These are phyloP conservation scores for Nannochloropsis oceanica DNA, from an alignment of 108 stramenopile species.

Conservation along the genomic window DNA sequence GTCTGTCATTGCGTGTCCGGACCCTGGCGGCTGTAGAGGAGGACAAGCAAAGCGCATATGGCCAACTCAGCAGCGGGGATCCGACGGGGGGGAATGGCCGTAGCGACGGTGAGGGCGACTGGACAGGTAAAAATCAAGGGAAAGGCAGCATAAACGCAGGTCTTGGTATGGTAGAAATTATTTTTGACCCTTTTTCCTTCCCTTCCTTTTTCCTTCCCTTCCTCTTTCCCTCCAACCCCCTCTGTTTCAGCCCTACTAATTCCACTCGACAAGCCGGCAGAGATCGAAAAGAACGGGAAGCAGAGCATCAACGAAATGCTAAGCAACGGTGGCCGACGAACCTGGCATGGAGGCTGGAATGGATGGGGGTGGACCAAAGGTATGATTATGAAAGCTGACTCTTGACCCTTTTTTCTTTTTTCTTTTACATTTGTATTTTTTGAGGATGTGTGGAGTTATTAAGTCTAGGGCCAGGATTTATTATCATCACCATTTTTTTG, in stretches of 20 bases:
- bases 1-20: too few species aligned
- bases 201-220: not conserved
- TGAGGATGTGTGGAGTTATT: too few species aligned
- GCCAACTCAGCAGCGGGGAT: too few species aligned
- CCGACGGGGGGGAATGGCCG: too few species aligned
- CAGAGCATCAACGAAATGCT: not conserved
- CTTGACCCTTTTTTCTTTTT: not conserved
- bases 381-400: not conserved
- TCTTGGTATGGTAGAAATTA: too few species aligned
- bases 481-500: too few species aligned
- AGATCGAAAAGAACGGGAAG: not conserved
- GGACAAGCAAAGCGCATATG: too few species aligned
- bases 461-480: too few species aligned
- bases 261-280: not conserved
- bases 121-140: too few species aligned
- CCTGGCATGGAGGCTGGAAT: not conserved
- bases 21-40: too few species aligned
- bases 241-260: not conserved
- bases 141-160: too few species aligned
- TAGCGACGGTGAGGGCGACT: too few species aligned
- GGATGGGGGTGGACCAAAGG: not conserved
- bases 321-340: not conserved
- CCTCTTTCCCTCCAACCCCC: not conserved
- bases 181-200: not conserved
- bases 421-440: not conserved